phyloP scores from a whole-genome alignment of 345 rosid genomes.

The Pistacia vera region DNA sequence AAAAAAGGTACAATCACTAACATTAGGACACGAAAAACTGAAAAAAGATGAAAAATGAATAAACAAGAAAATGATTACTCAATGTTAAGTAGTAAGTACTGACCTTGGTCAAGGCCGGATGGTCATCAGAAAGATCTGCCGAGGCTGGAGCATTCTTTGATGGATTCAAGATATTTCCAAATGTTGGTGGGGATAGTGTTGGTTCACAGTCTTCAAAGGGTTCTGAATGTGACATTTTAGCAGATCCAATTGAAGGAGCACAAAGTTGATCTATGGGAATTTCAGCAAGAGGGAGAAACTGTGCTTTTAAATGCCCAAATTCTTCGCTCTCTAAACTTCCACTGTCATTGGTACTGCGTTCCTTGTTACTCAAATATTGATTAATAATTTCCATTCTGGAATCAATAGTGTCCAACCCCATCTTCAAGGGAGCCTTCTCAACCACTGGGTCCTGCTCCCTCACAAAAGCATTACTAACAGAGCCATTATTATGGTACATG shows the following conservation, averaged over 20 bases:
- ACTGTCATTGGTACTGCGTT: conserved; percentile 20
- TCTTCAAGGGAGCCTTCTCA: conserved; percentile 25
- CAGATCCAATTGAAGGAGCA: conserved; percentile 21
- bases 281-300: conserved; percentile 31
- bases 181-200: conserved; percentile 29
- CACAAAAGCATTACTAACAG: conserved; percentile 40
- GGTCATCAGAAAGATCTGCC: conserved; percentile 35
- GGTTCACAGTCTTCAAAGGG: conserved; percentile 33
- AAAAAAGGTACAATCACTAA: neutral
- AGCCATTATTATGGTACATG: conserved; percentile 38
- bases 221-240: conserved; percentile 18
- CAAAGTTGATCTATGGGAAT: conserved; percentile 15
- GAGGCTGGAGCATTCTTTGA: conserved; percentile 30
- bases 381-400: conserved; percentile 24
- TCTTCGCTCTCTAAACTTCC: conserved; percentile 25
- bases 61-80: conserved; percentile 9
- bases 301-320: conserved; percentile 21
- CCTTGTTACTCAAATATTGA: conserved; percentile 25
- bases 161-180: conserved; percentile 30
- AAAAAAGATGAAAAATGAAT: neutral
- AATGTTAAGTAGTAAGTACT: conserved; percentile 25
- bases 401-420: conserved; percentile 26
- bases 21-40: neutral
- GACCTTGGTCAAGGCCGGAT: conserved; percentile 54
- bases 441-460: conserved; percentile 41